Evolutionary conservation across 805 yeast species (phyloP).

Genomic region (Alloascoidea hylecoeti): DNA sequence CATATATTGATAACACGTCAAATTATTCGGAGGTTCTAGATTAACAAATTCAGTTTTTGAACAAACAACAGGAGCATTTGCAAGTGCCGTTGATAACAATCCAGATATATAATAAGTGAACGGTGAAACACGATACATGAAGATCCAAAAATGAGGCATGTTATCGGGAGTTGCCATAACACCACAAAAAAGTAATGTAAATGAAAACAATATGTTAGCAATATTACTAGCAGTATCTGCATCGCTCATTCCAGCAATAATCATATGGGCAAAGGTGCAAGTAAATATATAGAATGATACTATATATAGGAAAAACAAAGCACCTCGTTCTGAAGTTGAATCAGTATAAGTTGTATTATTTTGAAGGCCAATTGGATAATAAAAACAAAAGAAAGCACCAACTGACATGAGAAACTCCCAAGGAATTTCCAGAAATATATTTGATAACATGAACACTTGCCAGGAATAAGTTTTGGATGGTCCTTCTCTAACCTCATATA

Average conservation of each 20-base stretch:
- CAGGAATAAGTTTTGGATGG: slow-evolving; percentile 62
- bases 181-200: slow-evolving; percentile 66
- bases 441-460: slow-evolving; percentile 47
- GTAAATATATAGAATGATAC: slow-evolving; percentile 34
- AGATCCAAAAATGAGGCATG: slow-evolving; percentile 63
- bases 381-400: slow-evolving; percentile 38
- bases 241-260: slow-evolving; percentile 18
- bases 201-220: slow-evolving; percentile 39
- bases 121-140: slow-evolving; percentile 69
- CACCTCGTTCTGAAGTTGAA: slow-evolving; percentile 37
- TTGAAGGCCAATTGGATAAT: slow-evolving; percentile 40
- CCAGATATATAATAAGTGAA: slow-evolving; percentile 51
- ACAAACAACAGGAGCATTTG: slow-evolving; percentile 33
- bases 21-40: slow-evolving; percentile 35
- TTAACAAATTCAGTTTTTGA: slow-evolving; percentile 28
- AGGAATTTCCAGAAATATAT: slow-evolving; percentile 52
- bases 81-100: slow-evolving; percentile 39
- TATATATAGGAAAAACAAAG: slow-evolving; percentile 31
- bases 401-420: slow-evolving; percentile 49
- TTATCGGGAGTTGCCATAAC: slow-evolving; percentile 41
- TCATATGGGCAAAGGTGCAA: slow-evolving; percentile 42
- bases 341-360: slow-evolving; percentile 25
- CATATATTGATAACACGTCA: slow-evolving; percentile 46
- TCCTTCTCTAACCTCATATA: slow-evolving; percentile 62
- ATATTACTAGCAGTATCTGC: slow-evolving; percentile 54